Percentiles rank a stretch among this genome's conserved stretches.
phyloP scores from a whole-genome alignment of 345 rosid species.

The Salix koriyanagi region DNA sequence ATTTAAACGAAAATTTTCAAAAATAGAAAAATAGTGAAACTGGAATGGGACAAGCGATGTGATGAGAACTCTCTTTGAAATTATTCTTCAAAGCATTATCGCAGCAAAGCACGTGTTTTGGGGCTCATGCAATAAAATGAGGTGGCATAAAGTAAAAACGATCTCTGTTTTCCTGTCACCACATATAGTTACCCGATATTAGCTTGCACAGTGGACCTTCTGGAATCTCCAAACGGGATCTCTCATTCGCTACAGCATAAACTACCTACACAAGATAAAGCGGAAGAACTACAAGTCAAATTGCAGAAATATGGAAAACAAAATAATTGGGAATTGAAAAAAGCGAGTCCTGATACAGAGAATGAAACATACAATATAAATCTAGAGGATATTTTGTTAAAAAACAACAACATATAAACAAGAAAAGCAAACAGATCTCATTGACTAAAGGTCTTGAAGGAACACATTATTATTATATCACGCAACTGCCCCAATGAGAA shows the following conservation, averaged over 20 bases:
- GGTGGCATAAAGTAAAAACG: neutral
- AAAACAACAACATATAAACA: neutral
- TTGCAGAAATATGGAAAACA: neutral
- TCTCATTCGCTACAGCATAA: constrained; percentile 78
- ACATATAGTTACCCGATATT: constrained; percentile 58
- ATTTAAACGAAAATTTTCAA: neutral
- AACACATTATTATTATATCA: neutral
- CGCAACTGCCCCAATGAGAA: neutral
- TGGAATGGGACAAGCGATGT: no score
- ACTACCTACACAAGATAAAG: constrained; percentile 59
- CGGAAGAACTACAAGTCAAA: neutral
- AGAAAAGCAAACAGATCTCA: neutral
- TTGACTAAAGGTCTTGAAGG: neutral
- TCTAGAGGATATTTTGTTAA: neutral
- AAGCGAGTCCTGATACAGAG: neutral
- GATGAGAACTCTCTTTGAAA: neutral
- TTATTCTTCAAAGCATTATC: neutral
- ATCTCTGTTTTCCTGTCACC: neutral
- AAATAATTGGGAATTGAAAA: neutral
- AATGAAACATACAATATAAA: neutral
- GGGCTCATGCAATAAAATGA: constrained; percentile 1
- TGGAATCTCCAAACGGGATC: constrained; percentile 83
- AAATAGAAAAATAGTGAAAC: no score
- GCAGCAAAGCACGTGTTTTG: neutral
- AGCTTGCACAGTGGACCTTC: constrained; percentile 82